Base-by-base conservation (phyloP, 306 rosid genomes). In the Nissolia schottii region DNA sequence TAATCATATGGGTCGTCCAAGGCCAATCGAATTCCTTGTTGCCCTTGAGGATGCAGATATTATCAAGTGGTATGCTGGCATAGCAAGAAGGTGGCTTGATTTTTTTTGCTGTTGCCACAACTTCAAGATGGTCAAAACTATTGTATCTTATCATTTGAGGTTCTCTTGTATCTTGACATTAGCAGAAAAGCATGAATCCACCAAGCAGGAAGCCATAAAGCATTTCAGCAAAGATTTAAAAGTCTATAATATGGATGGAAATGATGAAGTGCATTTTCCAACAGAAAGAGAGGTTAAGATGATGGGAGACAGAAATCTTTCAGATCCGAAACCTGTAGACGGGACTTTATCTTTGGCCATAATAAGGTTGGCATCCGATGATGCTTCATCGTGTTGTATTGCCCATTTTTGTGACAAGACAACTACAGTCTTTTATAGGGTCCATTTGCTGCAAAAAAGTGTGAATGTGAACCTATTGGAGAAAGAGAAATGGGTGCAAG, bases 181-280 rank as follows among this genome's bases (percentile, higher is more conserved):
- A 71, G 98, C 98, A 13, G 96, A 90, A 83, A 90, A 90, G 77
- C 97, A 90, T 66, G 97, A 88, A 74, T 88, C 96, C 51, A 81
- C 96, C 32, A 93, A 93, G 84, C 74, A 63, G 1, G 93, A 90
- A 79, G 87, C 91, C 38, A 90, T 90, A 73, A 85, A 82, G 76
- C 92, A 84, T 77, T 93, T 77, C 61, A 87, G 88, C 74, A 93
- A 93, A 80, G 98, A 93, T 87, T 81, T 93, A 86, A 90, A 85
- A 78, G 86, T 93, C 50, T 90, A 51, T 72, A 90, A 82, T 43
- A 50, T 84, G 77, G 64, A 78, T 43, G 93, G 93, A 59, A 84
- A 77, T n/a, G 87, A 87, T 25, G 98, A 90, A 79, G 68, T 78
- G 20, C 76, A 86, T 83, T 90, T 90, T 63, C 97, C 94, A 48